Conservation (phyloP, 768 basidiomycete genomes). For the Antrodiella citrinella region DNA sequence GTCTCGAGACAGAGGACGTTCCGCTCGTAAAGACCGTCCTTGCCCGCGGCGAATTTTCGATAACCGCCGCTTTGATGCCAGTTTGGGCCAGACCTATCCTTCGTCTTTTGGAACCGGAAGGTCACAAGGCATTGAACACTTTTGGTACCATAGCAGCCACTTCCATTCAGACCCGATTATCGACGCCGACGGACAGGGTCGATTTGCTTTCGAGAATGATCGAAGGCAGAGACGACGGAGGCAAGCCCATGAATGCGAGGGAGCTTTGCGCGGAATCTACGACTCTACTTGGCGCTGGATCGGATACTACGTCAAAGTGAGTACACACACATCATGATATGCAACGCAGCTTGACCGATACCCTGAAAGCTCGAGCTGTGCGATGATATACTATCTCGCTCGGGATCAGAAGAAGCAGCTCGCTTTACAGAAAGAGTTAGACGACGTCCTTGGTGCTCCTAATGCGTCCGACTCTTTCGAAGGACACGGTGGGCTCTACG, state of each 20-base stretch:
- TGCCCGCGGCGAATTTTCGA: not conserved
- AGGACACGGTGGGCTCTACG: conserved; percentile 1
- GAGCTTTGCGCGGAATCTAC: conserved; percentile 10
- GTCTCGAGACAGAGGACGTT: not conserved
- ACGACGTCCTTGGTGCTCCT: conserved; percentile 5
- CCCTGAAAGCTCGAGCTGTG: conserved; percentile 3
- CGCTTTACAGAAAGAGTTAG: conserved; percentile 8
- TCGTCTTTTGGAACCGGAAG: not conserved
- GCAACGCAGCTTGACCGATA: no score
- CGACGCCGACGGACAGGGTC: not conserved
- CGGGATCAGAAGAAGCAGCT: conserved; percentile 1
- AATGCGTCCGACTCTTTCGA: not conserved
- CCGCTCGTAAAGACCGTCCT: conserved; percentile 6
- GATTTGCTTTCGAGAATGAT: conserved; percentile 11
- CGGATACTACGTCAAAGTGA: conserved; percentile 12
- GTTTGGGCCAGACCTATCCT: conserved; percentile 1
- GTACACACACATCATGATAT: no score
- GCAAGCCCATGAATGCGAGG: conserved; percentile 6
- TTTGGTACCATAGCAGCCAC: conserved; percentile 4
- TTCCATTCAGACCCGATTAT: conserved; percentile 8
- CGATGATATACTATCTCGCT: conserved; percentile 4
- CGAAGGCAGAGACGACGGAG: conserved; percentile 10
- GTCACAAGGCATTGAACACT: not conserved
- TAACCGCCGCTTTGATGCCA: conserved; percentile 4
- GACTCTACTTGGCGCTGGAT: conserved; percentile 11